phyloP scores from a whole-genome alignment of 2,329 filamentous ascomycete genomes.

The Fusarium sp. region DNA sequence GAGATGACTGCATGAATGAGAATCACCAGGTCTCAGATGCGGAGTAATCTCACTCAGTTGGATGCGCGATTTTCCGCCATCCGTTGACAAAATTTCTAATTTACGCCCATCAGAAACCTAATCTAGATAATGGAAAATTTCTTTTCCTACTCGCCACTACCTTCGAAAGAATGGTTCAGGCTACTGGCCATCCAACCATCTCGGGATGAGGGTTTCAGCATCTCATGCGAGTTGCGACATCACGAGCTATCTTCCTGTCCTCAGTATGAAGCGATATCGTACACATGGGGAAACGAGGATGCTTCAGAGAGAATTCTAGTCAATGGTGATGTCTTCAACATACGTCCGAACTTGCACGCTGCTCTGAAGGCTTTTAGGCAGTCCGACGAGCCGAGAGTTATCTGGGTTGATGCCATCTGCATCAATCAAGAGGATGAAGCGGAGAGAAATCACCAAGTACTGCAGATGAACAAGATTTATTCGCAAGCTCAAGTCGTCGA shows the following conservation, averaged over 20 bases:
- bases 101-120: background rate
- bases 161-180: conserved; percentile 1
- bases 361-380: background rate
- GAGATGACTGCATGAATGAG: too few relatives aligned
- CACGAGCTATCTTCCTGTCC: background rate
- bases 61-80: background rate
- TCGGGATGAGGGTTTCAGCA: background rate
- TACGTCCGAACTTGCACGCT: background rate
- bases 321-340: background rate
- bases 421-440: background rate
- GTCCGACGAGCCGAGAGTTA: background rate
- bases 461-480: conserved; percentile 12
- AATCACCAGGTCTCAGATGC: too few relatives aligned
- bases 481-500: background rate
- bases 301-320: background rate
- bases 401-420: conserved; percentile 12
- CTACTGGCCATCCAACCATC: background rate
- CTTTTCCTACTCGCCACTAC: background rate
- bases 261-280: conserved; percentile 9
- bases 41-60: background rate
- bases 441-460: conserved; percentile 5
- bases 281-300: conserved; percentile 7
- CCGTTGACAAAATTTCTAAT: background rate
- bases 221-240: conserved; percentile 1
- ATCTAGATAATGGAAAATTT: background rate